Percentiles rank a stretch among this genome's conserved stretches.
phyloP scores from a whole-genome alignment of 169 alveolate genomes.

The Plasmodium blacklocki region DNA sequence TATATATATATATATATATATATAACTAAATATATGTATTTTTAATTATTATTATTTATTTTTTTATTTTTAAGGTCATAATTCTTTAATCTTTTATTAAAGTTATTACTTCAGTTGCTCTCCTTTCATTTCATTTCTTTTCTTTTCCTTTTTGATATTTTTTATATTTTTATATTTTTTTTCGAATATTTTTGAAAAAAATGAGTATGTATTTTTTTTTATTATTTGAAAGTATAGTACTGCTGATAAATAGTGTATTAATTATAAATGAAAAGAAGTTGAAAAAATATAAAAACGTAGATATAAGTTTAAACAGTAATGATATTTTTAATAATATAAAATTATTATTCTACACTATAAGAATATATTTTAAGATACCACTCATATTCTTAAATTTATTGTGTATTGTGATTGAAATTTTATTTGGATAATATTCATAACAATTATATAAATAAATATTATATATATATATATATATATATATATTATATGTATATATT shows the following conservation, averaged over 20 bases:
- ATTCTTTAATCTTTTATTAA: too few relatives aligned
- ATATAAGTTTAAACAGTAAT: slow-evolving; percentile 70
- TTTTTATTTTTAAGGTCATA: too few relatives aligned
- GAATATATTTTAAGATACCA: slow-evolving; percentile 73
- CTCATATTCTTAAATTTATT: slow-evolving; percentile 62
- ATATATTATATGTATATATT: background rate
- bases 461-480: background rate
- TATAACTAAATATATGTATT: too few relatives aligned
- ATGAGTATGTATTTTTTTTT: slow-evolving; percentile 75
- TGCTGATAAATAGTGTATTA: slow-evolving; percentile 76
- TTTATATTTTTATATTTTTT: background rate
- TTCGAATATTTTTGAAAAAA: slow-evolving; percentile 15
- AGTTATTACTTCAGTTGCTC: too few relatives aligned
- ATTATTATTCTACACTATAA: slow-evolving; percentile 68
- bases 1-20: too few relatives aligned
- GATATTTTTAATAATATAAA: slow-evolving; percentile 71
- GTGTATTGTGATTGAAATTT: slow-evolving; percentile 62
- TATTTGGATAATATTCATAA: slow-evolving; percentile 52
- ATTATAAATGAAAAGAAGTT: slow-evolving; percentile 75
- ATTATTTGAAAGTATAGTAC: slow-evolving; percentile 64
- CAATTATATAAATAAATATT: background rate
- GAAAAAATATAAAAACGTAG: slow-evolving; percentile 64
- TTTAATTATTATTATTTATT: too few relatives aligned
- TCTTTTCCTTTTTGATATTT: background rate
- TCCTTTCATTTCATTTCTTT: too few relatives aligned